Base-by-base conservation (phyloP, 2,329 filamentous ascomycete genomes). In the Dactylellina haptotyla region DNA sequence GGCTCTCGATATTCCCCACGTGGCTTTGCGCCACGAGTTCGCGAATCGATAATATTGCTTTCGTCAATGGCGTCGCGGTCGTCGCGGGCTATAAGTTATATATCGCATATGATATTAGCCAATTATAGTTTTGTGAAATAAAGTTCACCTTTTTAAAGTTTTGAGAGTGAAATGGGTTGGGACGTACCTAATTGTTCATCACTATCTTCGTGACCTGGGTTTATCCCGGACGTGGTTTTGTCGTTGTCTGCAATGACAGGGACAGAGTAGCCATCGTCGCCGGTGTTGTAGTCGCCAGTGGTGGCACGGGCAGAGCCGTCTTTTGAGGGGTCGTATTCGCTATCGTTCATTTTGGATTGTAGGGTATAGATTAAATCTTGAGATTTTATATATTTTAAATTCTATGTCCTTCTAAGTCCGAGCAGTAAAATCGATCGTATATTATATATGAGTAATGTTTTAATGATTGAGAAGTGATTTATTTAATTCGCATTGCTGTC, bases 41-140 rank as follows among this genome's bases (percentile, higher is more conserved):
- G 79, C 18, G 79, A 78, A 2, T 77, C 75, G 3, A 82, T 67
- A n/a, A 82, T 82, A 51, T 82, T 82, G 20, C 75, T 76, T 34
- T 78, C 59, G 34, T 82, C 80, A 37, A 82, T 82, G 1, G 80
- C 81, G 0, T 82, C 80, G 20, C 70, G 78, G 1, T 82, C 81
- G 28, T 82, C 81, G 2, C 77, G 78, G 3, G 70, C 81, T 82
- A 28, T 16, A 14, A 14, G 0, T 37, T 41, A 34, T 20, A 39
- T 25, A 16, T 48, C 3, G 3, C 2, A 20, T 1, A n/a, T 53
- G n/a, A 34, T 16, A 4, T 50, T 28, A 26, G 25, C 14, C 4
- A 48, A 4, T 8, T 9, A 48, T 8, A 25, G 8, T 9, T 43
- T 8, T 9, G 16, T 9, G n/a, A 16, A 4, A 53, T 53, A 34